Percentiles rank a stretch among this genome's conserved stretches.
phyloP scores from a whole-genome alignment of 331 rosid genomes.

The Malus hybrid region DNA sequence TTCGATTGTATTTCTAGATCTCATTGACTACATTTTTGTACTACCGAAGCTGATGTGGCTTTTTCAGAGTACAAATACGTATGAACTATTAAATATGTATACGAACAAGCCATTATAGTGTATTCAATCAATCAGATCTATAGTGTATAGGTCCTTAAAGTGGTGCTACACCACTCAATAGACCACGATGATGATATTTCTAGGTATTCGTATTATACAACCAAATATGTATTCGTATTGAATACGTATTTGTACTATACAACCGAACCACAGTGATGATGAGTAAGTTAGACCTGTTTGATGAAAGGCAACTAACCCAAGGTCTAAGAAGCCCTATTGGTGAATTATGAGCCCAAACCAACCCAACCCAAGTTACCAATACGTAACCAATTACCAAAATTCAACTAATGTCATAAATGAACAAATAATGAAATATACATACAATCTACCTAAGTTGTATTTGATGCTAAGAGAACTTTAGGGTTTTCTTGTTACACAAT shows the following conservation, averaged over 20 bases:
- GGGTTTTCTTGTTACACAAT: background rate
- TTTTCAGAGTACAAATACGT: background rate
- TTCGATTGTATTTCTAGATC: background rate
- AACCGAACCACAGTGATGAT: background rate
- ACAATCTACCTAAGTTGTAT: too few relatives aligned
- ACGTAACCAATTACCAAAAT: background rate
- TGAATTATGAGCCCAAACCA: background rate
- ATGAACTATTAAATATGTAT: too few relatives aligned
- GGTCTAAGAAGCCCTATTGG: background rate
- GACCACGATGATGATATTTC: background rate
- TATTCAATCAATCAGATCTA: background rate
- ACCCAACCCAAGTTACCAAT: background rate
- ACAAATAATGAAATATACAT: too few relatives aligned
- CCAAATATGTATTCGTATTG: too few relatives aligned
- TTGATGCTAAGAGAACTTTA: background rate
- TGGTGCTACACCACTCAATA: background rate
- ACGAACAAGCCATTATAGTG: background rate
- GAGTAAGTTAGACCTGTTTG: background rate
- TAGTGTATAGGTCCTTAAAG: background rate
- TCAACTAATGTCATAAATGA: background rate
- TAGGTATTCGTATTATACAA: background rate
- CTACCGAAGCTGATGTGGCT: background rate
- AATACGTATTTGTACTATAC: background rate
- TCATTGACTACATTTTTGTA: background rate
- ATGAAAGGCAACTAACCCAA: background rate